These are phyloP conservation scores for Ogataea pilisensis DNA, from an alignment of 805 yeast genomes.

Conservation along the genomic window DNA sequence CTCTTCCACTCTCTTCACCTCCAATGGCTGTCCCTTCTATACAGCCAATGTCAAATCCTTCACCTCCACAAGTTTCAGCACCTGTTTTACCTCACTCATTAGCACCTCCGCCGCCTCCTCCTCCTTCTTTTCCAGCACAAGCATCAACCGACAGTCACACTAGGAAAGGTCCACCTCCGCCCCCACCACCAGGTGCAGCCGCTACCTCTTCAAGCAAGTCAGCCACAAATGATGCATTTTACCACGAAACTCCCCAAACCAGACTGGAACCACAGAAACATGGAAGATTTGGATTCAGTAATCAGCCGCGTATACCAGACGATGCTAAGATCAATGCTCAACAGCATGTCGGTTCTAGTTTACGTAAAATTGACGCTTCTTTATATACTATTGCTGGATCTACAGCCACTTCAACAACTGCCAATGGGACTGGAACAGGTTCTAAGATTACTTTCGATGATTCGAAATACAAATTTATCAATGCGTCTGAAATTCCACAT, in stretches of 20 bases:
- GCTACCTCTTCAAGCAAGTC: neutral
- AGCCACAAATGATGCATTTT: slow-evolving; percentile 6
- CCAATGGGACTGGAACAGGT: slow-evolving; percentile 10
- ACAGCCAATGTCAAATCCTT: slow-evolving; percentile 17
- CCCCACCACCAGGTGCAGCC: slow-evolving; percentile 27
- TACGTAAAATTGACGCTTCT: slow-evolving; percentile 61
- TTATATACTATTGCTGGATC: slow-evolving; percentile 56
- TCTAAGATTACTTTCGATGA: slow-evolving; percentile 57
- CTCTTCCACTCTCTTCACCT: slow-evolving; percentile 15
- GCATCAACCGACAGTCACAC: neutral
- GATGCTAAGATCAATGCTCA: slow-evolving; percentile 34
- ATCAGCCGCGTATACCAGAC: slow-evolving; percentile 26
- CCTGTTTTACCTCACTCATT: slow-evolving; percentile 18
- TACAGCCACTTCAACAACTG: slow-evolving; percentile 11
- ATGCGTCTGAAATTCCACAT: slow-evolving; percentile 68
- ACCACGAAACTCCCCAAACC: slow-evolving; percentile 23
- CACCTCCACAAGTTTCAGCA: slow-evolving; percentile 23
- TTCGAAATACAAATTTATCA: slow-evolving; percentile 64
- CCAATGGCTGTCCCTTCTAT: slow-evolving; percentile 17
- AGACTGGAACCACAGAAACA: slow-evolving; percentile 15
- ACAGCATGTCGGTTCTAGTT: slow-evolving; percentile 44
- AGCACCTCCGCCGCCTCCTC: slow-evolving; percentile 18
- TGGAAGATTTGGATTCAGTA: slow-evolving; percentile 14
- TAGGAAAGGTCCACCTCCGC: slow-evolving; percentile 28
- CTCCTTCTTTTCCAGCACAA: slow-evolving; percentile 7